phyloP scores from a whole-genome alignment of 129 eudicot species.

The Scalesia atractyloides region DNA sequence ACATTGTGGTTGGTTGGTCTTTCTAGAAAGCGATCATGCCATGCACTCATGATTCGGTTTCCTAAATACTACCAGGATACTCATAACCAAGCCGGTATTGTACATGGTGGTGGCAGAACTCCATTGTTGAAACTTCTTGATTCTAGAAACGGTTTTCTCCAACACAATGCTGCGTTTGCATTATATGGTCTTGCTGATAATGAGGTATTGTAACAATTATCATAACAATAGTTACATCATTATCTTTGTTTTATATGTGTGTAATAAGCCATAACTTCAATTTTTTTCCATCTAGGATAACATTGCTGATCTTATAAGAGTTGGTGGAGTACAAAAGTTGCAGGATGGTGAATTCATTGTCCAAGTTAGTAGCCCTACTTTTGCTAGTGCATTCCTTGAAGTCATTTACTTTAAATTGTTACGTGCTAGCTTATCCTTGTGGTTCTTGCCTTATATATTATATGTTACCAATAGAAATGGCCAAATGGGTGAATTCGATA shows the following conservation, averaged over 20 bases:
- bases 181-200: constrained; percentile 78
- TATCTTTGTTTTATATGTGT: background rate
- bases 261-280: no score
- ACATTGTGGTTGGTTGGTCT: no score
- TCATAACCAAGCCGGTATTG: constrained; percentile 77
- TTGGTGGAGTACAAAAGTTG: constrained; percentile 66
- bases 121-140: constrained; percentile 73
- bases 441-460: background rate
- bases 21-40: no score
- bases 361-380: constrained; percentile 40
- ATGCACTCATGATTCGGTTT: background rate
- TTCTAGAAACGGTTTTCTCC: constrained; percentile 64
- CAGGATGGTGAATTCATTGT: constrained; percentile 66
- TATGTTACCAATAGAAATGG: background rate
- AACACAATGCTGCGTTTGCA: constrained; percentile 81
- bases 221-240: background rate
- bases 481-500: background rate
- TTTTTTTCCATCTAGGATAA: constrained; percentile 42
- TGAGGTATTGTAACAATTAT: constrained; percentile 44
- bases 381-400: background rate
- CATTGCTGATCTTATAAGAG: constrained; percentile 57
- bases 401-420: background rate
- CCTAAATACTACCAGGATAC: constrained; percentile 46
- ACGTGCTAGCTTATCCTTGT: background rate
- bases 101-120: constrained; percentile 62